These are phyloP conservation scores for Penicillium sp. DNA, from an alignment of 2,329 filamentous ascomycete genomes.

Conservation along the genomic window DNA sequence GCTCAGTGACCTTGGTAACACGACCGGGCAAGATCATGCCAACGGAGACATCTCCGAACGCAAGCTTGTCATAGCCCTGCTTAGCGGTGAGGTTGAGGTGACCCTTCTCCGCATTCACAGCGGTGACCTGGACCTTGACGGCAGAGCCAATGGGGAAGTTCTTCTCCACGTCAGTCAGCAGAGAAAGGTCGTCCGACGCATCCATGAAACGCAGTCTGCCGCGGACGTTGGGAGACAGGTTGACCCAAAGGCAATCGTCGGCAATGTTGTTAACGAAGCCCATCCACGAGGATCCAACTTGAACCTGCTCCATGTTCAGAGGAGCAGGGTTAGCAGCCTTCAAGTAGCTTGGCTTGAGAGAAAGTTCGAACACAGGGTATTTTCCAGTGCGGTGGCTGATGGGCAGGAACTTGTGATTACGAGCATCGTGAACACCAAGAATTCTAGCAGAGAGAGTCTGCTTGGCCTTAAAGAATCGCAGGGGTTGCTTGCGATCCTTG, in stretches of 20 bases:
- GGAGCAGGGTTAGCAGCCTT: constrained; percentile 57
- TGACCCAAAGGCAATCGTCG: constrained; percentile 82
- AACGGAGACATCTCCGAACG: constrained; percentile 68
- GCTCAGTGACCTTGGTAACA: constrained; percentile 81
- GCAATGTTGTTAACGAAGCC: constrained; percentile 90
- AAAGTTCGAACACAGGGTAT: constrained; percentile 79
- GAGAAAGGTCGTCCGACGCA: constrained; percentile 79
- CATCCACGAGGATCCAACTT: constrained; percentile 68
- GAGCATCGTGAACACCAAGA: constrained; percentile 83
- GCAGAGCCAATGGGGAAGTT: constrained; percentile 92
- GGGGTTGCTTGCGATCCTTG: constrained; percentile 73
- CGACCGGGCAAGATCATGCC: constrained; percentile 80
- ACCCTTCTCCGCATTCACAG: constrained; percentile 69
- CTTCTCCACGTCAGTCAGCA: constrained; percentile 69
- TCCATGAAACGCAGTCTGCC: constrained; percentile 81
- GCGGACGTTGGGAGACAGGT: constrained; percentile 80
- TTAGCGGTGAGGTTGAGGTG: constrained; percentile 81
- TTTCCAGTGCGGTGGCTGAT: constrained; percentile 82
- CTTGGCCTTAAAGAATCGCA: constrained; percentile 70
- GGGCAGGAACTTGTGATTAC: constrained; percentile 86
- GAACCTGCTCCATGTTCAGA: constrained; percentile 70
- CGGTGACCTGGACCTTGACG: constrained; percentile 73
- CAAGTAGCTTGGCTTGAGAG: constrained; percentile 67
- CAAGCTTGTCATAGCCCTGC: constrained; percentile 61
- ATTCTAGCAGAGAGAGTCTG: constrained; percentile 72